phyloP scores from a whole-genome alignment of 805 yeast species.

The Saitoella complicata region DNA sequence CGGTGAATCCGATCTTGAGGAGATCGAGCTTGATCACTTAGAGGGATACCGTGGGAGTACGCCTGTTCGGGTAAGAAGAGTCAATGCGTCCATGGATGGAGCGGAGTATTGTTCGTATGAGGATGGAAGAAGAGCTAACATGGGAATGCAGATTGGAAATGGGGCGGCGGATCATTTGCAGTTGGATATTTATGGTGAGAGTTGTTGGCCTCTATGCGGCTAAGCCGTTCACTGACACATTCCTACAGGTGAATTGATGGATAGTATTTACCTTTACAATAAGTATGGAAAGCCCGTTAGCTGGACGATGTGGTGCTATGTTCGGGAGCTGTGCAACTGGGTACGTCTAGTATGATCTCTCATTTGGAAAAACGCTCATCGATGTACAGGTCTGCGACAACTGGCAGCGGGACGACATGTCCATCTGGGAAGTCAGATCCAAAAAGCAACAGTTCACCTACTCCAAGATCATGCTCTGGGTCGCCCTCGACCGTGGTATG shows the following conservation, averaged over 20 bases:
- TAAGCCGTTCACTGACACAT: too few species aligned
- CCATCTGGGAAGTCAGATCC: constrained; percentile 1
- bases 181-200: constrained; percentile 1
- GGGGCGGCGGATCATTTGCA: constrained; percentile 1
- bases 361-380: too few species aligned
- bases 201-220: too few species aligned
- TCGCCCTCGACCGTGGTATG: constrained; percentile 1
- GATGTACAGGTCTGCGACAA: neutral
- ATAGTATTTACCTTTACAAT: neutral
- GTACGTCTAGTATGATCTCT: neutral
- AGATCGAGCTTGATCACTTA: neutral
- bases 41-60: neutral
- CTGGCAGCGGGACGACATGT: neutral
- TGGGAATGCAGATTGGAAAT: neutral
- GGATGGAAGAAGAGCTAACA: too few species aligned
- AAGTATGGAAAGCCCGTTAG: constrained; percentile 1
- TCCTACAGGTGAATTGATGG: neutral
- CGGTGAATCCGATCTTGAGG: neutral
- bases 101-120: too few species aligned
- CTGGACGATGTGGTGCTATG: constrained; percentile 1
- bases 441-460: neutral
- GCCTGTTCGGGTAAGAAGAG: neutral
- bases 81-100: too few species aligned
- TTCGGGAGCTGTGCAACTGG: constrained; percentile 1
- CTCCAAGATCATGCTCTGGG: constrained; percentile 3